Evolutionary conservation across 2,329 filamentous ascomycete species (phyloP), one percentile per base, ranked within the genome.

Genomic region (Aspergillus sp.): DNA sequence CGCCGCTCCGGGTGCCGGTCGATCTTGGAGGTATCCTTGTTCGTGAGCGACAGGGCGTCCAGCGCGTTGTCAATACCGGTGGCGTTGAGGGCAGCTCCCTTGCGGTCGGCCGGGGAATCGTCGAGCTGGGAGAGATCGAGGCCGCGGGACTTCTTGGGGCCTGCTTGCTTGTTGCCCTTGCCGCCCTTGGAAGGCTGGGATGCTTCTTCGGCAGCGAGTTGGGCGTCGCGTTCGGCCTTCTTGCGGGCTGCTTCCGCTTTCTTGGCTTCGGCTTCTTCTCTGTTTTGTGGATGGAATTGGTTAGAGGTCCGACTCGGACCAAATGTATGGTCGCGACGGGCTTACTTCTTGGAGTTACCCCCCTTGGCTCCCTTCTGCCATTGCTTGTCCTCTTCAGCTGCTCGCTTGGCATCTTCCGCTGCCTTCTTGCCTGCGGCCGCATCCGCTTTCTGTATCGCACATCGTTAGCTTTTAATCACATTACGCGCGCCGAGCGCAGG

Each of bases 1-100:
- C 93, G 78, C 50, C 88, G 77, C 75, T 96, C 90, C 0, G 93
- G 90, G 65, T 97, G 90, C 46, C 83, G 79, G 65, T 98, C 93
- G 50, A 98, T 69, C 74, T 93, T 89, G 50, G 79, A 71, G 17
- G 77, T 72, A 44, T 79, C 76, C 37, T 74, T 69, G 22, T 69
- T 70, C 3, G 81, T 81, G 45, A 96, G 70, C 2, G 82, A 83
- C 23, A 97, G 80, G 3, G 90, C 90, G 60, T 96, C 90, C 44
- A 97, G 81, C 0, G 90, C 90, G 61, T 96, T 91, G 67, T 97
- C 90, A 68, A 98, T 95, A 61, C 90, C 90, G 0, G 85, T 79
- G 3, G 90, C 90, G 66, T 85, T 90, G 60, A 96, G 78, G 0
- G 86, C 70, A 7, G 82, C 68, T 12, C 74, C 71, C 53, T 76